Base-by-base conservation (phyloP, 2,329 filamentous ascomycete genomes). In the Hymenoscyphus infarciens region DNA sequence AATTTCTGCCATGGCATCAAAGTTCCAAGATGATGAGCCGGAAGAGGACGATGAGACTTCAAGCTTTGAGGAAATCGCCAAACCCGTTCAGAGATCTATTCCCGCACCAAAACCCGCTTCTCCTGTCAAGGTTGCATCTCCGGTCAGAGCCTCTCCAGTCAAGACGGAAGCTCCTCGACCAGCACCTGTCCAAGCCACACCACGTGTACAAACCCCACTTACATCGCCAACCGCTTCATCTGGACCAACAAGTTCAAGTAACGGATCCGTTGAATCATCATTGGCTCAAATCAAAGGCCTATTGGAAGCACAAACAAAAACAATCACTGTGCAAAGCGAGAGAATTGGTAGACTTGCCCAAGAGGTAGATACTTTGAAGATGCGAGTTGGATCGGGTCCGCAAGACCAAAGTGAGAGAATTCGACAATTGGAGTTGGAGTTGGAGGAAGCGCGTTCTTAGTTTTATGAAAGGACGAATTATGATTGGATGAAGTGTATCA, bases 31-130 rank as follows among this genome's bases (percentile, higher is more conserved):
- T 74, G 81, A 89, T 57, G 81, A 83, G 25, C 79, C 80, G 29
- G 85, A 87, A 6, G 84, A 84, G n/a, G 83, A 85, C 10, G 72
- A 77, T 25, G 82, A 83, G 1, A 81, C 85, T 31, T 94, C 91
- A 0, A 91, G 88, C 77, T 97, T 97, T 69, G 93, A 97, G 74
- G 92, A 97, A 73, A 83, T 95, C 35, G 77, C 88, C 35, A 92
- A 91, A 73, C 90, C 91, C 22, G 78, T 84, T 11, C 88, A 91
- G 69, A 87, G 89, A 56, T 71, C 75, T 3, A 71, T 74, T 22
- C 74, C 75, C 16, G 66, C 71, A 35, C 39, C 64, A 39, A 82
- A 82, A 72, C 75, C 79, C 25, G 69, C 75, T 3, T 76, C 78
- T n/a, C 75, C 80, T 1, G 66, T 76, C 63, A 81, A 79, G 65